These are phyloP conservation scores for Russula compacta DNA, from an alignment of 768 basidiomycete species.

Conservation along the genomic window DNA sequence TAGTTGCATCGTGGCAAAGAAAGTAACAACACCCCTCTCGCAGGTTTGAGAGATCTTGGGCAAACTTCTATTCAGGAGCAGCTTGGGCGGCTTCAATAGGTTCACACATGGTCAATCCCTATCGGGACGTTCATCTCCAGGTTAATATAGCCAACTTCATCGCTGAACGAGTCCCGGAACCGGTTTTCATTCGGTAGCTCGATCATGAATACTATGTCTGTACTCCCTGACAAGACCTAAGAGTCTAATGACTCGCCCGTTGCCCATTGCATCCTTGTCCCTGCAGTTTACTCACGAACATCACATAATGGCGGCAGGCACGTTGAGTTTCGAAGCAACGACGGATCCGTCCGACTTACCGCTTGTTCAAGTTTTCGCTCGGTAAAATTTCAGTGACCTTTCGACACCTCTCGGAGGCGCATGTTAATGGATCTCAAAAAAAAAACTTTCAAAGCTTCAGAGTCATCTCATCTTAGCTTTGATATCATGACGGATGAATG, in stretches of 20 bases:
- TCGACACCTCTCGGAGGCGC: no score
- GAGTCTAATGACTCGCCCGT: no score
- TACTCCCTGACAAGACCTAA: neutral
- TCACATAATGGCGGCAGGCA: neutral
- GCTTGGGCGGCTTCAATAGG: neutral
- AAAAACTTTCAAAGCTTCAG: neutral
- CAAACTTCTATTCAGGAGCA: neutral
- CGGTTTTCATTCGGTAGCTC: neutral
- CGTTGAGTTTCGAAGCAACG: neutral
- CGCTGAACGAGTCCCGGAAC: neutral
- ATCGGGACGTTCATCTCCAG: neutral
- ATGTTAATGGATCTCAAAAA: no score
- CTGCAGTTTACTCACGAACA: neutral
- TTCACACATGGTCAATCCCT: neutral
- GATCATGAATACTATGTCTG: neutral
- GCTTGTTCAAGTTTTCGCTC: neutral
- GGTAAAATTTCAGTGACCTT: neutral
- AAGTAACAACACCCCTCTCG: neutral
- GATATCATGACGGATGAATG: neutral
- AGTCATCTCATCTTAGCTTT: neutral
- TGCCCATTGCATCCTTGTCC: neutral
- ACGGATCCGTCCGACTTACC: neutral
- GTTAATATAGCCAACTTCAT: neutral
- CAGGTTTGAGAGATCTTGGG: neutral
- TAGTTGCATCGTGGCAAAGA: conserved; percentile 30